Percentiles rank a stretch among this genome's conserved stretches.
Evolutionary conservation across 2,329 filamentous ascomycete genomes (phyloP).

Genomic region (Pochonia chlamydosporia): DNA sequence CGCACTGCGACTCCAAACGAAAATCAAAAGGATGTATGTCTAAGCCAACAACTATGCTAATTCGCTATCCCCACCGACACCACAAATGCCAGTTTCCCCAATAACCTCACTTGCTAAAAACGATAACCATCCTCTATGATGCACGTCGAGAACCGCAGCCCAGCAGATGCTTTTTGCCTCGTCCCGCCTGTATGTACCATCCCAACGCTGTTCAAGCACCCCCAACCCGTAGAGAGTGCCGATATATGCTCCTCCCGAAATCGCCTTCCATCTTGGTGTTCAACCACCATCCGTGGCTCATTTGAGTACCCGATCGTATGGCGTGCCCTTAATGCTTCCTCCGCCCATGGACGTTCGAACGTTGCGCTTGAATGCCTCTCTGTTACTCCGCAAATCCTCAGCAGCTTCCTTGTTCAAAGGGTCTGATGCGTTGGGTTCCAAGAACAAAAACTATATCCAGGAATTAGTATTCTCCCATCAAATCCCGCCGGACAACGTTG

Average conservation of each 20-base stretch:
- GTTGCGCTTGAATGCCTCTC: conserved; percentile 87
- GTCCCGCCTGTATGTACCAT: too few relatives aligned
- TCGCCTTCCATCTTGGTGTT: too few relatives aligned
- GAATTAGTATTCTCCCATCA: conserved; percentile 17
- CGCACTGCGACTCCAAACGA: too few relatives aligned
- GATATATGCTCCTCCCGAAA: not conserved
- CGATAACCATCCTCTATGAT: conserved; percentile 1
- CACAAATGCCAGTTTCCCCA: not conserved
- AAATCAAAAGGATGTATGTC: not conserved
- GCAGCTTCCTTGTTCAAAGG: conserved; percentile 98
- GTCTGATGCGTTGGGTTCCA: conserved; percentile 94
- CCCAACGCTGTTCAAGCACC: too few relatives aligned
- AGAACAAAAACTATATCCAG: conserved; percentile 74
- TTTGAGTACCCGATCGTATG: conserved; percentile 75
- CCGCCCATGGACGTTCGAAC: conserved; percentile 80
- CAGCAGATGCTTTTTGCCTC: too few relatives aligned
- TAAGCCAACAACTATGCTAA: not conserved
- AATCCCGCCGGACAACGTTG: too few relatives aligned
- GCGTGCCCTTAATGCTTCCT: conserved; percentile 63
- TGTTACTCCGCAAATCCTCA: conserved; percentile 79
- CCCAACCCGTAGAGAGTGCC: not conserved
- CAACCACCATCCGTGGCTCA: too few relatives aligned
- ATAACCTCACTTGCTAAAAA: not conserved
- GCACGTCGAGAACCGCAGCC: not conserved
- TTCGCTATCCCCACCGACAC: not conserved